Evolutionary conservation across 2,329 filamentous ascomycete genomes (phyloP), one percentile per base, ranked within the genome.

Genomic region (Apiospora kogelbergensis): DNA sequence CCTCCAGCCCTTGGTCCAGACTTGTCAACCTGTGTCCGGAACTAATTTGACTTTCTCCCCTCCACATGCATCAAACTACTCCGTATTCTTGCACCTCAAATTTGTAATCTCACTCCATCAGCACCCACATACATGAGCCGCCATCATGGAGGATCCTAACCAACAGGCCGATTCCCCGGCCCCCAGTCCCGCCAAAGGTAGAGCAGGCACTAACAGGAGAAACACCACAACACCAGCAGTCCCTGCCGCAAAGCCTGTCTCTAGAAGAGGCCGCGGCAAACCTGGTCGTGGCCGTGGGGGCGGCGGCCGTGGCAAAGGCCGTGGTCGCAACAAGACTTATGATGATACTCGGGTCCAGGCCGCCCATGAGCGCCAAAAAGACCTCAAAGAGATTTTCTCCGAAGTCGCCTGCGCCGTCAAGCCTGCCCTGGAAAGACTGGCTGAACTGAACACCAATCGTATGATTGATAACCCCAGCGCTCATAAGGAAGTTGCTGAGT

Each of bases 311-410:
- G 79, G 80, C 63, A 75, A 78, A 57, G 81, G 81, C 65, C 79
- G 81, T 70, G 80, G 80, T 67, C 84, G 86, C 68, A 84, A 85
- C 77, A 89, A 89, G 80, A 84, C 84, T 73, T 89, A 88, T 74
- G 80, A 83, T 70, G 84, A 86, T 71, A 80, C 83, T 71, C 84
- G 83, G 71, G 84, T 86, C 67, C 88, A 89, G 76, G 87, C 86
- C 66, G 84, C 85, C 68, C 86, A 88, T 72, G 87, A 89, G 76
- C 89, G 91, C 68, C 88, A 90, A 76, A 85, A 90, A 72, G 86
- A 91, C 73, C 83, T 93, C 74, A 91, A 91, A 78, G 88, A 88
- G 68, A 84, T 84, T 30, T 93, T 88, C 78, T 85, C 88, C n/a
- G 82, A 85, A 69, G 86, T 93, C 66, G 85, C 88, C 69, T 86